Conservation (phyloP, 257 asterid species). For the Apocynum venetum region DNA sequence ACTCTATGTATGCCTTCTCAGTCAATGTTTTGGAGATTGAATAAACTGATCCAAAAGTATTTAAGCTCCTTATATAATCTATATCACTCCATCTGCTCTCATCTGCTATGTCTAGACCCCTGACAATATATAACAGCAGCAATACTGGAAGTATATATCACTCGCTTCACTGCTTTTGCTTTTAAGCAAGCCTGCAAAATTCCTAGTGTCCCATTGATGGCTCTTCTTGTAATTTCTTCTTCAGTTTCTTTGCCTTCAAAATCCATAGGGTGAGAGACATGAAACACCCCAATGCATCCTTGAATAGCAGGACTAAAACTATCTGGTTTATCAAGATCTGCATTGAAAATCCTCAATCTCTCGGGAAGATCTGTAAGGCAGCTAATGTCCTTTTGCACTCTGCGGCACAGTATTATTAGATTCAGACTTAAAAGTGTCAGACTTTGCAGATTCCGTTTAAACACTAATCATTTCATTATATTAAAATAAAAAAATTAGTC, state of each 20-base stretch:
- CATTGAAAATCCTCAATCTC: no score
- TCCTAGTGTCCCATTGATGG: slow-evolving; percentile 30
- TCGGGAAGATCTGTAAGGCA: no score
- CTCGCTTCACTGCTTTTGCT: slow-evolving; percentile 45
- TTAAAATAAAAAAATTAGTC: no score
- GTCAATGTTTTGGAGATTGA: slow-evolving; percentile 44
- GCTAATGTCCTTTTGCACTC: no score
- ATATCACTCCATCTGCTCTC: slow-evolving; percentile 45
- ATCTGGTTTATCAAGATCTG: no score
- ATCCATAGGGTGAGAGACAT: no score
- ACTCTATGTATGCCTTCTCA: slow-evolving; percentile 41
- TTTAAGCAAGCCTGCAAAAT: slow-evolving; percentile 46
- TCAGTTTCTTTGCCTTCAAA: no score
- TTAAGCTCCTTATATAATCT: slow-evolving; percentile 22
- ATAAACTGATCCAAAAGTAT: not conserved
- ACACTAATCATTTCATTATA: not conserved
- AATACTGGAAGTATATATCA: slow-evolving; percentile 43
- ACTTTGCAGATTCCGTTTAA: no score
- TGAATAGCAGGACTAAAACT: no score
- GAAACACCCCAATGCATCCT: no score
- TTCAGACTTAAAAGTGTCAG: no score
- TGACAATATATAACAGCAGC: slow-evolving; percentile 11
- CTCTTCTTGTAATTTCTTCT: slow-evolving; percentile 30
- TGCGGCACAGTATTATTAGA: no score
- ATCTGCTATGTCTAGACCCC: slow-evolving; percentile 17